Base-by-base conservation (phyloP, 192 early-diverging fungal species). In the Geranomyces michiganensis region DNA sequence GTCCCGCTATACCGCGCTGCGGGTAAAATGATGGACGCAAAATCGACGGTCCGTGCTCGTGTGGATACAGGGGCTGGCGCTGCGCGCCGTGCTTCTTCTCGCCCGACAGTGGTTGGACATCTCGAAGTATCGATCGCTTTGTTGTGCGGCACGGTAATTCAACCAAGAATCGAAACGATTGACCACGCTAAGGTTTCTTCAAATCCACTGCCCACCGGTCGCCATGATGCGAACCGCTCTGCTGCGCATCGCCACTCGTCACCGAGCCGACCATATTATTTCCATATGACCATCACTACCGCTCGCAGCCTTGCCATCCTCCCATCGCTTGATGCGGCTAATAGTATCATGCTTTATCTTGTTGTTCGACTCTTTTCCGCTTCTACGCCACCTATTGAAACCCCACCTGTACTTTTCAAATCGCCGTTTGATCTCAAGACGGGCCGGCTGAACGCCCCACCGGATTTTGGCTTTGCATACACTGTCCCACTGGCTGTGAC, bases 391-490 rank as follows among this genome's bases (percentile, higher is more conserved):
- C 67, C 76, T 1, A 68, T 67, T 30, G 70, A 67, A 33, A 76
- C 80, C 43, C 73, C 76, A 0, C 80, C 80, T 13, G 58, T 81
- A 0, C 61, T 72, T 21, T 81, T 76, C 67, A 53, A 71, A 9
- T 74, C 76, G 36, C 80, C 80, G 10, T 81, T 81, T 61, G 76
- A 81, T 59, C 46, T 73, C 24, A 27, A 47, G 9, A 81, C 76
- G 4, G 80, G 80, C 1, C 36, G 64, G 26, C 29, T 81, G 32
- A 75, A 75, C 44, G 19, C 56, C 5, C 74, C 73, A 27, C 62
- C 74, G 0, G 70, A 72, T 33, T 81, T 81, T 73, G 74, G 64
- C 55, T 81, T 76, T 48, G 58, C 49, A 15, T 67, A 76, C 44
- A 81, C 80, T 6, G 61, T 81, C 17, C 80, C 80, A n/a, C 31